Base-by-base conservation (phyloP, 2,329 filamentous ascomycete genomes). In the Fusarium fujikuroi region DNA sequence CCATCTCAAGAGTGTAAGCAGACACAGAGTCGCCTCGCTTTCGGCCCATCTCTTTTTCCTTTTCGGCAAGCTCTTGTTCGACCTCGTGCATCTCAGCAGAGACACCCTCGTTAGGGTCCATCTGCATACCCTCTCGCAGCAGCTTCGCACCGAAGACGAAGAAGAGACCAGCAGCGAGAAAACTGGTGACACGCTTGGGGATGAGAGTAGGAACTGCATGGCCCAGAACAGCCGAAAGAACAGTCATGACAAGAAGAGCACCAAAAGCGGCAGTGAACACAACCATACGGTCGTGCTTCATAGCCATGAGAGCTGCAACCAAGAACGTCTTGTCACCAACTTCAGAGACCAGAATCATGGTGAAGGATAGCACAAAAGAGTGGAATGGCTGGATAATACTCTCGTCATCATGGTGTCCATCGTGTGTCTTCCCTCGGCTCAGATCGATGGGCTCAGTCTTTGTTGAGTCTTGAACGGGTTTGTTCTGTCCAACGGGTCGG, bases 291-390 rank as follows among this genome's bases (percentile, higher is more conserved):
- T 96, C 93, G 79, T 99, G 95, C 81, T 97, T 96, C 96, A 99
- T 99, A 18, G 96, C 96, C 96, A 99, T 99, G 23, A 99, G 89
- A 12, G 95, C 95, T 11, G 96, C 96, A 28, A 99, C 94, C 47
- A 99, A 88, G 86, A 99, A 99, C 0, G 96, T 99, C 85, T 99
- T 99, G 89, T 99, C 96, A 72, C 96, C 96, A 77, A 99, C 91
- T 82, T 99, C 96, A 52, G 95, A 98, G 77, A 98, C 92, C 71
- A 98, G 86, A 78, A 99, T 99, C 96, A 98, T 99, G 65, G 95
- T 95, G 68, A 98, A 91, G 21, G 96, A 97, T 37, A 98, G 91
- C 18, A 97, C 80, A 79, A 96, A 97, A 8, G 96, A 98, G 82
- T 99, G 95, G 78, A 92, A 86, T 23, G 94, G 93, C 71, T 91